Evolutionary conservation across 768 basidiomycete genomes (phyloP).

Genomic region (Lactarius trivialis): DNA sequence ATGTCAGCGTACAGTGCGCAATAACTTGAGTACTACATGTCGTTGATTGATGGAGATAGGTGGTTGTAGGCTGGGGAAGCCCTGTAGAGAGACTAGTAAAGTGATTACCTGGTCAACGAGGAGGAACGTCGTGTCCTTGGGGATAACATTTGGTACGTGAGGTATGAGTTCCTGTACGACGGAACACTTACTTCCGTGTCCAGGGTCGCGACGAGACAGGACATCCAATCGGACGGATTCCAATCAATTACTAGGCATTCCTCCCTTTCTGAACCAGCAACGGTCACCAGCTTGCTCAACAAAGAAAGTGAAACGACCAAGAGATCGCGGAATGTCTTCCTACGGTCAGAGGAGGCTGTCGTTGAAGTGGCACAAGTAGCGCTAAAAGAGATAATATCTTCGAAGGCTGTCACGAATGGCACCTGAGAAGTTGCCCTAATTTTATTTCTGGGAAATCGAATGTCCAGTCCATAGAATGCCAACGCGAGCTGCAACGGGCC

Average conservation of each 20-base stretch:
- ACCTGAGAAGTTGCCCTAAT: slow-evolving; percentile 28
- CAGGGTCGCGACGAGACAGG: slow-evolving; percentile 45
- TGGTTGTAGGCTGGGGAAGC: slow-evolving; percentile 13
- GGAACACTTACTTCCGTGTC: slow-evolving; percentile 46
- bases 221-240: slow-evolving; percentile 62
- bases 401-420: slow-evolving; percentile 54
- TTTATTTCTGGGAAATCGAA: background rate
- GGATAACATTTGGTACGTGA: background rate
- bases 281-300: slow-evolving; percentile 43
- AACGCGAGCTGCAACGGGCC: slow-evolving; percentile 15
- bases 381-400: slow-evolving; percentile 46
- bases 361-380: slow-evolving; percentile 34
- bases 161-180: background rate
- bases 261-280: slow-evolving; percentile 33
- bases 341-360: slow-evolving; percentile 26
- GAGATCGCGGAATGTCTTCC: slow-evolving; percentile 39
- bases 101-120: slow-evolving; percentile 22
- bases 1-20: slow-evolving; percentile 38
- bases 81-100: slow-evolving; percentile 15
- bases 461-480: slow-evolving; percentile 48
- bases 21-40: slow-evolving; percentile 50
- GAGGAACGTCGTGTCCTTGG: slow-evolving; percentile 21
- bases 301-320: slow-evolving; percentile 47
- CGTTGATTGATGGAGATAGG: slow-evolving; percentile 44
- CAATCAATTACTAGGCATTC: slow-evolving; percentile 40